These are phyloP conservation scores for Noccaea bulbosa DNA, from an alignment of 345 rosid genomes.

Conservation along the genomic window DNA sequence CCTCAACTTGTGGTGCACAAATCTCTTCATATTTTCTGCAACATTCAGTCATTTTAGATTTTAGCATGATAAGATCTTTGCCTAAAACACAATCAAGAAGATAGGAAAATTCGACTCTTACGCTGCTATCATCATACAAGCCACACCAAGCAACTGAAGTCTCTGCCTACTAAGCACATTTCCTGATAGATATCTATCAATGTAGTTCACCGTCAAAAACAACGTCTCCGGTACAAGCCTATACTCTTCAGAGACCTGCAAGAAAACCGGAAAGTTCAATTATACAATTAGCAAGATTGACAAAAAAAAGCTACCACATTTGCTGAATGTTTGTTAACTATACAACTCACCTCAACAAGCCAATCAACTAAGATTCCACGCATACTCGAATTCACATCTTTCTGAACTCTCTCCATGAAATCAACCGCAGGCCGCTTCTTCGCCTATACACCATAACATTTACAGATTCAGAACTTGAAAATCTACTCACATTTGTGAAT, in stretches of 20 bases:
- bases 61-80: not conserved
- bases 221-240: conserved; percentile 93
- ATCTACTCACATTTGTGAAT: not conserved
- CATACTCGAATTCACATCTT: conserved; percentile 85
- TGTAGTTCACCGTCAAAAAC: conserved; percentile 83
- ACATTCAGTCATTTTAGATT: not conserved
- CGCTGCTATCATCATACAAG: conserved; percentile 98
- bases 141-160: conserved; percentile 91
- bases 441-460: conserved; percentile 40
- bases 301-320: not conserved
- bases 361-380: conserved; percentile 88
- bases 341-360: conserved; percentile 83
- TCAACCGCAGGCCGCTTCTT: conserved; percentile 81
- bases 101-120: conserved; percentile 42
- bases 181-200: conserved; percentile 92
- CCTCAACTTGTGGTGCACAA: conserved; percentile 97
- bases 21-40: conserved; percentile 92
- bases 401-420: conserved; percentile 81
- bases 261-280: not conserved
- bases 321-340: not conserved
- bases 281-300: not conserved
- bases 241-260: conserved; percentile 93
- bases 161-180: conserved; percentile 80
- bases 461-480: conserved; percentile 18
- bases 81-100: not conserved